A percentile compares a stretch with the other conserved stretches of the same genome.
phyloP scores from a whole-genome alignment of 257 asterid species.

The Scutellaria barbata region DNA sequence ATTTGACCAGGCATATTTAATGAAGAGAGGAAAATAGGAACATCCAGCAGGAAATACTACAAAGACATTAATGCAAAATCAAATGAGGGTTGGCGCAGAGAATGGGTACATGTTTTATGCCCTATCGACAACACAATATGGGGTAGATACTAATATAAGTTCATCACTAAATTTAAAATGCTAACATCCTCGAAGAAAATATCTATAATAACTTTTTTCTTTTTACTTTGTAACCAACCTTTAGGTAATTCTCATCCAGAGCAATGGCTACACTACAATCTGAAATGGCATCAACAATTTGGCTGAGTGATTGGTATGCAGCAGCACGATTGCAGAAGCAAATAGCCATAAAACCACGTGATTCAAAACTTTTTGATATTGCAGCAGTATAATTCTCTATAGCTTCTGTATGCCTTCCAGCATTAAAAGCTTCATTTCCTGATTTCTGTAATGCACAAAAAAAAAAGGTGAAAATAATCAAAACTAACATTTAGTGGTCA shows the following conservation, averaged over 20 bases:
- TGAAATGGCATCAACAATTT: constrained; percentile 84
- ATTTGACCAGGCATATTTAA: background rate
- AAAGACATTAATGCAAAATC: background rate
- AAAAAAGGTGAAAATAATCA: background rate
- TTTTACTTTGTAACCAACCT: constrained; percentile 55
- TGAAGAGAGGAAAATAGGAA: background rate
- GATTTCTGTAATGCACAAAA: constrained; percentile 59
- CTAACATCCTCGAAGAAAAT: constrained; percentile 15
- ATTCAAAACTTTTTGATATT: constrained; percentile 73
- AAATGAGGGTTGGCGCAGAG: background rate
- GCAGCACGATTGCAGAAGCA: constrained; percentile 99
- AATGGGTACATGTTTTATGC: background rate
- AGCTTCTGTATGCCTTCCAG: constrained; percentile 82
- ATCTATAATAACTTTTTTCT: background rate
- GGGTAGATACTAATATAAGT: background rate
- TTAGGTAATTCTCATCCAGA: constrained; percentile 70
- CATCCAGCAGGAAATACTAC: background rate
- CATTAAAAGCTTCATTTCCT: constrained; percentile 87
- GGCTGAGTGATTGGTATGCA: constrained; percentile 83
- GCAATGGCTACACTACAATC: constrained; percentile 96
- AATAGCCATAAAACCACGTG: constrained; percentile 87
- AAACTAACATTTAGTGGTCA: background rate
- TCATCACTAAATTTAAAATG: background rate
- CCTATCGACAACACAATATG: background rate
- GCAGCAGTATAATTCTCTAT: constrained; percentile 83